Percentiles rank a stretch among this genome's conserved stretches.
phyloP scores from a whole-genome alignment of 768 basidiomycete genomes.

The Leucocoprinus leucothites region DNA sequence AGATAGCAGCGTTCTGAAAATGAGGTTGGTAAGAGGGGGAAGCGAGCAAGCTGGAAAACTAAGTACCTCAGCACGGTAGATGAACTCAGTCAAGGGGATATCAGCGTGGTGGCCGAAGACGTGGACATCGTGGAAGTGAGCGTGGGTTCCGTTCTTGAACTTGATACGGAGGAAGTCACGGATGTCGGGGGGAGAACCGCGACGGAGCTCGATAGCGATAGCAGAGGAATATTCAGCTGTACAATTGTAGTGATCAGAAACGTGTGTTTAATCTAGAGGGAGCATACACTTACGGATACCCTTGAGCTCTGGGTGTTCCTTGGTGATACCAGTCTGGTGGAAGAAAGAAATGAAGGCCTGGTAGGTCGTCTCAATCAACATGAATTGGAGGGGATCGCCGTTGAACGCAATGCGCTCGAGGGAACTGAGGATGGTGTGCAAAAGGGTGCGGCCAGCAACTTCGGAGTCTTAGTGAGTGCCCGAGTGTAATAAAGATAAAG shows the following conservation, averaged over 20 bases:
- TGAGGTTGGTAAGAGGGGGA: background rate
- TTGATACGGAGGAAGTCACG: slow-evolving; percentile 82
- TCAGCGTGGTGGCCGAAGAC: slow-evolving; percentile 74
- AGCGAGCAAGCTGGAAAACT: background rate
- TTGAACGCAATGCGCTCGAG: slow-evolving; percentile 79
- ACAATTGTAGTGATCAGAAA: background rate
- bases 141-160: slow-evolving; percentile 78
- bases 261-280: background rate
- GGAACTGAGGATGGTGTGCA: slow-evolving; percentile 67
- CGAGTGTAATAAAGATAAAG: background rate
- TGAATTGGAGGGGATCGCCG: slow-evolving; percentile 75
- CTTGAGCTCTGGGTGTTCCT: slow-evolving; percentile 54
- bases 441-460: slow-evolving; percentile 83
- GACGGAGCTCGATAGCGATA: slow-evolving; percentile 75
- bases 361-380: slow-evolving; percentile 79
- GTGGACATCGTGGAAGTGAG: slow-evolving; percentile 62
- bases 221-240: slow-evolving; percentile 74
- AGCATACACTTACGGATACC: slow-evolving; percentile 58
- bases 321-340: slow-evolving; percentile 64
- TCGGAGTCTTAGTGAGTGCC: slow-evolving; percentile 5
- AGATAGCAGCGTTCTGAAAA: slow-evolving; percentile 46
- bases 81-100: slow-evolving; percentile 82
- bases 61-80: slow-evolving; percentile 74
- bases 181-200: slow-evolving; percentile 69
- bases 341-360: slow-evolving; percentile 90